These are phyloP conservation scores for Ottelia alismoides DNA, from an alignment of 106 monocot species.

Conservation along the genomic window DNA sequence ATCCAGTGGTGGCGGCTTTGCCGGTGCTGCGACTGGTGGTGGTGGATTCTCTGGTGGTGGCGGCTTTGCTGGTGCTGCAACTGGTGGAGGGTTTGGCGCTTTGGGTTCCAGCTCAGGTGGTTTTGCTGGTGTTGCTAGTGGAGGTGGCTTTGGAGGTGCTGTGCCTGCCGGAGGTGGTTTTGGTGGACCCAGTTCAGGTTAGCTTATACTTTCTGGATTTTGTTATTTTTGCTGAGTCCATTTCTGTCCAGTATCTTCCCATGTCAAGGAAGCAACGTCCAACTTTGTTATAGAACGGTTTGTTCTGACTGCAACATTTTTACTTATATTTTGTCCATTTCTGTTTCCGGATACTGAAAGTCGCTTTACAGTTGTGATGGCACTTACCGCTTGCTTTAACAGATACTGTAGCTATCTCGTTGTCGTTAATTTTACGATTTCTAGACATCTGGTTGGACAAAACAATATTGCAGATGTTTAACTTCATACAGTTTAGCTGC, in stretches of 20 bases:
- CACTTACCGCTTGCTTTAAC: neutral
- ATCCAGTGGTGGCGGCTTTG: slow-evolving; percentile 28
- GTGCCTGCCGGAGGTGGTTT: slow-evolving; percentile 31
- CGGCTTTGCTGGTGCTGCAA: slow-evolving; percentile 27
- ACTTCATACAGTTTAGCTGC: neutral
- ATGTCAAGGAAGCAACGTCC: neutral
- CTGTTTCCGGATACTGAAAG: no score
- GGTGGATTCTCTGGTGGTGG: slow-evolving; percentile 31
- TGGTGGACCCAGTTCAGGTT: slow-evolving; percentile 19
- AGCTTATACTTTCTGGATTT: slow-evolving; percentile 19
- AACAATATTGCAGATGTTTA: neutral
- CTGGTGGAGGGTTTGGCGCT: slow-evolving; percentile 52
- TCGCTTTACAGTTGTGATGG: neutral
- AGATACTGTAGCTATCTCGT: slow-evolving; percentile 4
- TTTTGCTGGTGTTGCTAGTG: slow-evolving; percentile 14
- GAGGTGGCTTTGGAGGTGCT: slow-evolving; percentile 9
- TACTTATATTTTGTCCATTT: neutral
- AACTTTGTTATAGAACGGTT: neutral
- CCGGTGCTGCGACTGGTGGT: slow-evolving; percentile 21
- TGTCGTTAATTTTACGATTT: slow-evolving; percentile 12
- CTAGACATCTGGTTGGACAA: neutral
- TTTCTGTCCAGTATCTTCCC: neutral
- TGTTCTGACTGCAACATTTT: neutral
- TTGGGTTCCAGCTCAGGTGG: slow-evolving; percentile 16
- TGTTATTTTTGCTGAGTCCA: neutral